These are phyloP conservation scores for Macrocybe gigantea DNA, from an alignment of 768 basidiomycete genomes.

Conservation along the genomic window DNA sequence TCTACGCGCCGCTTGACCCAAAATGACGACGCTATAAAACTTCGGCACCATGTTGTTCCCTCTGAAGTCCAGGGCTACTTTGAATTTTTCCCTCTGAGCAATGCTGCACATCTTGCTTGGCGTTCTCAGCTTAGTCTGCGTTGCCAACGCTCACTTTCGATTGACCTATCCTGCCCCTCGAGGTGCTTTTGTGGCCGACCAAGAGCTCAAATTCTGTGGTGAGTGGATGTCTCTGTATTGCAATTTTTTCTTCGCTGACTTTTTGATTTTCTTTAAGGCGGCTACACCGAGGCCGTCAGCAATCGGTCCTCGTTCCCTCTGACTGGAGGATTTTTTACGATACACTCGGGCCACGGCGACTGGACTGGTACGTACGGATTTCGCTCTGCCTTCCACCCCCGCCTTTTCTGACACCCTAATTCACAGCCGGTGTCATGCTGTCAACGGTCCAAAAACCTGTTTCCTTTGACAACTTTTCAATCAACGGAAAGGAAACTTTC, in stretches of 20 bases:
- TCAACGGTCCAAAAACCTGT: slow-evolving; percentile 58
- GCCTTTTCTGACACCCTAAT: background rate
- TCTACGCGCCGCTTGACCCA: background rate
- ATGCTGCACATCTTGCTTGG: slow-evolving; percentile 28
- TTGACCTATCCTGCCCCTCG: slow-evolving; percentile 67
- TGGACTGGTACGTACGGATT: slow-evolving; percentile 40
- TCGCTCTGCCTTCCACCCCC: background rate
- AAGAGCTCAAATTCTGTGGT: slow-evolving; percentile 64
- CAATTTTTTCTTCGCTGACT: background rate
- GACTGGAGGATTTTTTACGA: slow-evolving; percentile 48
- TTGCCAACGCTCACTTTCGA: slow-evolving; percentile 60
- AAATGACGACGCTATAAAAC: background rate
- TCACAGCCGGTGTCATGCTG: slow-evolving; percentile 43
- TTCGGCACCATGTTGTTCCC: background rate
- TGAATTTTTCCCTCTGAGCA: background rate
- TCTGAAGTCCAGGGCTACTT: slow-evolving; percentile 3
- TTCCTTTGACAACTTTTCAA: slow-evolving; percentile 55
- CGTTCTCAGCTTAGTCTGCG: slow-evolving; percentile 1
- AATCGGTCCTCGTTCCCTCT: slow-evolving; percentile 69
- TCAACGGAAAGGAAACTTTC: slow-evolving; percentile 21
- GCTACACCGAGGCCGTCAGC: slow-evolving; percentile 43
- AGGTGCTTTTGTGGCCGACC: slow-evolving; percentile 54
- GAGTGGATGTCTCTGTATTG: slow-evolving; percentile 12
- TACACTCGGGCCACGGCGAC: slow-evolving; percentile 50
- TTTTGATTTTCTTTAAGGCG: slow-evolving; percentile 35